Percentiles rank a stretch among this genome's conserved stretches.
These are phyloP conservation scores for Furculomyces boomerangus DNA, from an alignment of 371 early-diverging fungal species.

Conservation along the genomic window DNA sequence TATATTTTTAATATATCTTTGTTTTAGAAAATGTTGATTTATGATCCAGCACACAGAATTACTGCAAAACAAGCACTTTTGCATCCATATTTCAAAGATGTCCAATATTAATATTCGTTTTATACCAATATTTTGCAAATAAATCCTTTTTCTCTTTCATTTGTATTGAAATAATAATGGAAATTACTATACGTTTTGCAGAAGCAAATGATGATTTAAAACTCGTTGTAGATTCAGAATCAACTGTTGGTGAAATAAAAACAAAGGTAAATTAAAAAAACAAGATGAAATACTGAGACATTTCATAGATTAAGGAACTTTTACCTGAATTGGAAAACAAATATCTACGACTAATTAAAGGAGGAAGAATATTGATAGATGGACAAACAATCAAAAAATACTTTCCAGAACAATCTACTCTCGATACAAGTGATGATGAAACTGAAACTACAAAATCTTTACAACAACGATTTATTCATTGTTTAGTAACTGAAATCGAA, in stretches of 20 bases:
- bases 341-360: neutral
- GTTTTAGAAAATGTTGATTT: conserved; percentile 39
- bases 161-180: too few species aligned
- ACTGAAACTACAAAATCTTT: neutral
- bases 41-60: conserved; percentile 60
- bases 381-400: neutral
- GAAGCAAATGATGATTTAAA: neutral
- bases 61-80: conserved; percentile 59
- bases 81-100: conserved; percentile 47
- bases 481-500: neutral
- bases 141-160: too few species aligned
- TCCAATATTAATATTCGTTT: neutral
- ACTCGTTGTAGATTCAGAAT: neutral
- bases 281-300: neutral
- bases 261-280: neutral
- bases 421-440: too few species aligned
- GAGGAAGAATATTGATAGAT: conserved; percentile 2
- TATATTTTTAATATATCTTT: neutral
- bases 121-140: too few species aligned
- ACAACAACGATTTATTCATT: neutral
- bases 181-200: conserved; percentile 1
- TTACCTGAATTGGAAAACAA: neutral
- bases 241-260: neutral
- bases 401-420: neutral
- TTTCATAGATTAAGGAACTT: neutral